Evolutionary conservation across 2,329 filamentous ascomycete species (phyloP).

Genomic region (Tothia fuscella): DNA sequence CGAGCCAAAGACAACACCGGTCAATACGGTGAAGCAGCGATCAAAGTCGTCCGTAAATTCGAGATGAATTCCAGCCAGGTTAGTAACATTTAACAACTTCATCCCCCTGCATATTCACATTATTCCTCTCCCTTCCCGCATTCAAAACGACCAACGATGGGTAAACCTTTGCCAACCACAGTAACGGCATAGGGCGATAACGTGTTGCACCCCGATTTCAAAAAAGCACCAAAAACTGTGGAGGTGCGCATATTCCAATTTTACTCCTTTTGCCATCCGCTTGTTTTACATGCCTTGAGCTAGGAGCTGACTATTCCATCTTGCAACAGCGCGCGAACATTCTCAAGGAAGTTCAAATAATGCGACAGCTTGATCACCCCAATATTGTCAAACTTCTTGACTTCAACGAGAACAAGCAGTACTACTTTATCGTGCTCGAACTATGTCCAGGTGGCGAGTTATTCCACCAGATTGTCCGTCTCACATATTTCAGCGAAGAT

Average conservation of each 20-base stretch:
- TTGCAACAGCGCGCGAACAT: conserved; percentile 76
- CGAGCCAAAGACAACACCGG: conserved; percentile 67
- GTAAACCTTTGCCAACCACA: conserved; percentile 38
- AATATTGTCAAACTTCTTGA: conserved; percentile 92
- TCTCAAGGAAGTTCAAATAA: conserved; percentile 96
- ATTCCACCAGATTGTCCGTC: conserved; percentile 94
- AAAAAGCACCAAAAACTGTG: conserved; percentile 75
- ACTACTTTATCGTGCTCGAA: conserved; percentile 96
- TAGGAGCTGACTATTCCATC: conserved; percentile 31
- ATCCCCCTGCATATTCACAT: conserved; percentile 1
- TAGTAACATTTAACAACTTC: conserved; percentile 32
- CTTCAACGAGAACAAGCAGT: conserved; percentile 85
- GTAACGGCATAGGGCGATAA: conserved; percentile 61
- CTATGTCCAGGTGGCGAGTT: conserved; percentile 90
- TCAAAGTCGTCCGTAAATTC: conserved; percentile 97
- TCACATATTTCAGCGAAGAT: conserved; percentile 97
- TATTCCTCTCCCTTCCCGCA: conserved; percentile 7
- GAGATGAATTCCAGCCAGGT: conserved; percentile 99
- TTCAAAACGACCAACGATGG: conserved; percentile 14
- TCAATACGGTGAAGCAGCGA: conserved; percentile 69
- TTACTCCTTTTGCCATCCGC: conserved; percentile 17
- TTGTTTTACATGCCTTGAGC: conserved; percentile 7
- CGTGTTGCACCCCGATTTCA: conserved; percentile 93
- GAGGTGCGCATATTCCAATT: conserved; percentile 61
- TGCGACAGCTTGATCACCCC: conserved; percentile 91